Base-by-base conservation (phyloP, 169 alveolate species). In the Plasmodium inui region DNA sequence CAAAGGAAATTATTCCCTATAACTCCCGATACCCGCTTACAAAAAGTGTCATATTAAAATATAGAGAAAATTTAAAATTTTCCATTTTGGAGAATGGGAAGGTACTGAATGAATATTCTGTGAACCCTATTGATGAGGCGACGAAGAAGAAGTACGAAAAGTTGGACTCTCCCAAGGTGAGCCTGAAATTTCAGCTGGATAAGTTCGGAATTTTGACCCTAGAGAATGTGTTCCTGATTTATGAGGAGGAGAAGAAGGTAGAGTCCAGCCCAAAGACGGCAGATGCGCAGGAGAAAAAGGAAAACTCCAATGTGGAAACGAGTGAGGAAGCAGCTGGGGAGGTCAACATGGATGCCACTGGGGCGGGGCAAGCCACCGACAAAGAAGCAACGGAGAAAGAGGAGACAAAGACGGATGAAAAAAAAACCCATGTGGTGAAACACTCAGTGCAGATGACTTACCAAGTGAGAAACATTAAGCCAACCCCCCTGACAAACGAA, bases 81-180 rank as follows among this genome's bases (percentile, higher is more conserved):
- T 50, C 94, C 28, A 61, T 92, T 71, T 86, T 39, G 76, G 96
- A 92, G 30, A 92, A 92, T 70, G 94, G 91, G 32, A 74, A 74
- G 50, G 73, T 57, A 10, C 81, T 92, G 28, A 53, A 37, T 3
- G 55, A 93, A 28, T 93, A 82, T 55, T 46, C 81, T 19, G 37
- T 88, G 41, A 50, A 30, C 26, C 44, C 46, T 22, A n/a, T 67
- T 72, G 84, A 84, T 74, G 88, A 76, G 22, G 81, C 79, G 14
- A 85, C 80, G 3, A 84, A 82, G 80, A 79, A 79, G 39, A 80
- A 83, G 44, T 80, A 46, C 82, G 90, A 91, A 37, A 34, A 81
- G 53, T 44, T 91, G 6, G 78, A 73, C n/a, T 19, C 76, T 3
- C 92, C 95, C 0, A 91, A 91, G 53, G 19, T 91, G 37, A 50